phyloP scores from a whole-genome alignment of 768 basidiomycete genomes.

The Macrolepiota dolichaula region DNA sequence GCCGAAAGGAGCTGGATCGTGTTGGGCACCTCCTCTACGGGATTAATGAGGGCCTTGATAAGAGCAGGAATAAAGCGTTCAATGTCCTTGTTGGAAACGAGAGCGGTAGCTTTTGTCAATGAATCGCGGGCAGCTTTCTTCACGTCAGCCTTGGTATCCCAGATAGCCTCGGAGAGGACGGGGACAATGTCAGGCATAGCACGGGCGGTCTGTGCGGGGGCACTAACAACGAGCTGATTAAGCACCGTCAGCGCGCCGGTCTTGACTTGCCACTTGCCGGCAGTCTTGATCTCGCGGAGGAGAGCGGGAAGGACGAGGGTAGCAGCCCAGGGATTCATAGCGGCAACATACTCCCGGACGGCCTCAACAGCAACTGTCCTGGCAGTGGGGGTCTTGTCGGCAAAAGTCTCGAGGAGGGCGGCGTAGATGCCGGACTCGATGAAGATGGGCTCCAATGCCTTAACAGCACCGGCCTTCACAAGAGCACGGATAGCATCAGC shows the following conservation, averaged over 20 bases:
- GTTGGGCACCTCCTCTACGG: slow-evolving; percentile 97
- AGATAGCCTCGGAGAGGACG: slow-evolving; percentile 91
- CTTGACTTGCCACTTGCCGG: slow-evolving; percentile 98
- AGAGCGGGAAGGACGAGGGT: slow-evolving; percentile 80
- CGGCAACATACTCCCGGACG: slow-evolving; percentile 67
- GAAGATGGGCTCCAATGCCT: slow-evolving; percentile 86
- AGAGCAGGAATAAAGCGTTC: slow-evolving; percentile 96
- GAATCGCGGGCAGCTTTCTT: slow-evolving; percentile 97
- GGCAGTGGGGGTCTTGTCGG: slow-evolving; percentile 91
- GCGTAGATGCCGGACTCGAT: slow-evolving; percentile 83
- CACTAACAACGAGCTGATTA: slow-evolving; percentile 83
- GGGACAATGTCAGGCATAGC: slow-evolving; percentile 96
- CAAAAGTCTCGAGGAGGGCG: slow-evolving; percentile 86
- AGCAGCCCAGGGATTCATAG: slow-evolving; percentile 88
- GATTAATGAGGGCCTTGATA: slow-evolving; percentile 97
- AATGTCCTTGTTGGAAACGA: slow-evolving; percentile 98
- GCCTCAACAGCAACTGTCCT: slow-evolving; percentile 83
- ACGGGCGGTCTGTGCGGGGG: slow-evolving; percentile 78
- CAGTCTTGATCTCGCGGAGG: slow-evolving; percentile 90
- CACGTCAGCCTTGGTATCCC: slow-evolving; percentile 98
- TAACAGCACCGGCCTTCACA: slow-evolving; percentile 66
- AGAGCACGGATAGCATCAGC: slow-evolving; percentile 66
- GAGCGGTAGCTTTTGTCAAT: slow-evolving; percentile 89
- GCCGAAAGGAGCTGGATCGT: slow-evolving; percentile 94
- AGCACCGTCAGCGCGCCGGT: slow-evolving; percentile 78